Base-by-base conservation (phyloP, 257 asterid genomes). In the Plectranthus barbatus region DNA sequence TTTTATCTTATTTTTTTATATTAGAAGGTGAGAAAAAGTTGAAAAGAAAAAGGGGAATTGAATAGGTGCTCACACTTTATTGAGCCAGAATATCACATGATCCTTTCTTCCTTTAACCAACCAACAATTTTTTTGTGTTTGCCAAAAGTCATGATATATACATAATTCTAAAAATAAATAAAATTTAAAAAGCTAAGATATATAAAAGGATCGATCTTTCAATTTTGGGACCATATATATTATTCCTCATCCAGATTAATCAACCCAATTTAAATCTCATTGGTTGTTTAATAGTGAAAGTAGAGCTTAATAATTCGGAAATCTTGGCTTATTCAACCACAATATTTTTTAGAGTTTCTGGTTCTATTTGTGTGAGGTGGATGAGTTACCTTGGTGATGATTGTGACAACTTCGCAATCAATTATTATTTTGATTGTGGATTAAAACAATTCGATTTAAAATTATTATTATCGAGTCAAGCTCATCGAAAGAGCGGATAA, bases 71-170 rank as follows among this genome's bases (percentile, higher is more conserved):
- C 26, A 71, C 39, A 47, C 76, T 64, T 48, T 49, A 56, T 4
- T 20, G 49, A 60, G 50, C 56, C 62, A 66, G 29, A 72, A 67
- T 41, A 31, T 72, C 77, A 60, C 77, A 73, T 67, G 73, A 54
- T 54, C 21, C 63, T 66, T 44, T 60, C 47, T 53, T 14, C 18
- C 65, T 66, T 60, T 66, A 26, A 21, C 66, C 65, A 45, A 66
- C 51, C 64, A 46, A 46, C 69, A 49, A 23, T 23, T 20, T 41
- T 59, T 52, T 52, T 31, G 46, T 60, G 60, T 39, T 49, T 31
- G 44, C 63, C 24, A 36, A 49, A 72, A 7, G 42, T 37, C 42
- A 37, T 37, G 42, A 37, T 37, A 37, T 2, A 37, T 37, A 37
- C 3, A 37, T 37, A 3, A 3, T 31, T 4, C 36, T 31, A 2